phyloP scores from a whole-genome alignment of 1,284 basidiomycete species.

The Mrakiaceae sp. region DNA sequence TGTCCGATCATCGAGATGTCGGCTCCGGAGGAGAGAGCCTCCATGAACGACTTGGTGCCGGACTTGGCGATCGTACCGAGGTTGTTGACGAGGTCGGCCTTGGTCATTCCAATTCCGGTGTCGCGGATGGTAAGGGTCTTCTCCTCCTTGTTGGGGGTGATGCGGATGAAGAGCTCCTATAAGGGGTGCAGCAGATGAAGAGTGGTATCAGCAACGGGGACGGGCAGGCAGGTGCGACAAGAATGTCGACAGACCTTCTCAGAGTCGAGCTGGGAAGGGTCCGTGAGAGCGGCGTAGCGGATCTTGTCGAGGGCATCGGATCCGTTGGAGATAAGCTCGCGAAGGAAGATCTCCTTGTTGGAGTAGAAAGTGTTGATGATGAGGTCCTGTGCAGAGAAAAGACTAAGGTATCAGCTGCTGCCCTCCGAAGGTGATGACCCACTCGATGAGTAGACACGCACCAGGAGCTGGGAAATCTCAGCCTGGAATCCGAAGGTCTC shows the following conservation, averaged over 20 bases:
- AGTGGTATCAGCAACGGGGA: too few species aligned
- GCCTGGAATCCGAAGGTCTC: conserved; percentile 59
- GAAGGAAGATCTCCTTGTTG: conserved; percentile 97
- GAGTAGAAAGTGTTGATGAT: conserved; percentile 74
- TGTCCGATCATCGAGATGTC: conserved; percentile 67
- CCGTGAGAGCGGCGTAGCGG: conserved; percentile 76
- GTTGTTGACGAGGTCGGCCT: conserved; percentile 97
- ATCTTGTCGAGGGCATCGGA: conserved; percentile 98
- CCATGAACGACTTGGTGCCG: conserved; percentile 76
- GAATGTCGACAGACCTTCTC: conserved; percentile 43
- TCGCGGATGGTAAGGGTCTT: conserved; percentile 86
- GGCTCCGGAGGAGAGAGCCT: conserved; percentile 87
- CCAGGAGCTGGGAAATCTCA: conserved; percentile 79
- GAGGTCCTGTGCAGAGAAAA: conserved; percentile 42
- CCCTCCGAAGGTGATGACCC: neutral
- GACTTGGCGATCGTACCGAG: conserved; percentile 96
- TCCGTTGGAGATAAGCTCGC: conserved; percentile 82
- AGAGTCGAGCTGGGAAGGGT: conserved; percentile 72
- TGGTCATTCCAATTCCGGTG: conserved; percentile 98
- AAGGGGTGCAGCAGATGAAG: neutral
- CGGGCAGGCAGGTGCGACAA: neutral
- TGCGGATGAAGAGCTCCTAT: conserved; percentile 72
- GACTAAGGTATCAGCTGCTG: conserved; percentile 31
- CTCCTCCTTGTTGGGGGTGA: conserved; percentile 91
- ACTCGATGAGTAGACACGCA: too few species aligned